A percentile compares a stretch with the other conserved stretches of the same genome.
These are phyloP conservation scores for Eremomyces bilateralis DNA, from an alignment of 495 filamentous ascomycete species.

Conservation along the genomic window DNA sequence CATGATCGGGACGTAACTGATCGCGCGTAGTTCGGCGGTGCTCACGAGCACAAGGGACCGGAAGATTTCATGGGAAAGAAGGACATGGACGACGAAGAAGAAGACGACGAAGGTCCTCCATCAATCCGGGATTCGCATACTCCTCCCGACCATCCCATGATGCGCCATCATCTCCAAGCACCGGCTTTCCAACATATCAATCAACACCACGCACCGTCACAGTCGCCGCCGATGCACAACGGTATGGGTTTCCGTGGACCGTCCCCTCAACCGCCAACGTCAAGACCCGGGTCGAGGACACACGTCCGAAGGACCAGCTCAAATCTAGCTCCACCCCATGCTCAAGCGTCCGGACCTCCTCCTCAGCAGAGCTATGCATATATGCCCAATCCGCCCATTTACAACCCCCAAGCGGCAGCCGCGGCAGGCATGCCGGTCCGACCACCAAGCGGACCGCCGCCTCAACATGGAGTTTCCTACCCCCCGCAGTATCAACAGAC, in stretches of 20 bases:
- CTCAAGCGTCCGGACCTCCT: constrained; percentile 35
- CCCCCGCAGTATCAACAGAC: constrained; percentile 13
- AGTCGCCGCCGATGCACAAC: constrained; percentile 75
- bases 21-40: constrained; percentile 50
- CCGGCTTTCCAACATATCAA: constrained; percentile 57
- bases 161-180: constrained; percentile 56
- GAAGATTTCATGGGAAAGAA: constrained; percentile 74
- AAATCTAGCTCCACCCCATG: constrained; percentile 36
- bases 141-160: constrained; percentile 34
- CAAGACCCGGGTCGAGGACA: constrained; percentile 65
- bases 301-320: constrained; percentile 55
- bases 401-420: constrained; percentile 44
- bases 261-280: constrained; percentile 61
- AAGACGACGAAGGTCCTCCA: constrained; percentile 43
- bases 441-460: constrained; percentile 14
- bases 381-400: constrained; percentile 68
- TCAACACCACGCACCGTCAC: constrained; percentile 64
- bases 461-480: constrained; percentile 12
- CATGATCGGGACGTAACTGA: constrained; percentile 4
- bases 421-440: constrained; percentile 20
- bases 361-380: constrained; percentile 61
- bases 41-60: constrained; percentile 93
- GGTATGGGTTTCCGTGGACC: constrained; percentile 53
- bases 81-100: constrained; percentile 73
- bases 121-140: constrained; percentile 40